Conservation (phyloP, 805 yeast genomes). For the Lipomyces yamadae region DNA sequence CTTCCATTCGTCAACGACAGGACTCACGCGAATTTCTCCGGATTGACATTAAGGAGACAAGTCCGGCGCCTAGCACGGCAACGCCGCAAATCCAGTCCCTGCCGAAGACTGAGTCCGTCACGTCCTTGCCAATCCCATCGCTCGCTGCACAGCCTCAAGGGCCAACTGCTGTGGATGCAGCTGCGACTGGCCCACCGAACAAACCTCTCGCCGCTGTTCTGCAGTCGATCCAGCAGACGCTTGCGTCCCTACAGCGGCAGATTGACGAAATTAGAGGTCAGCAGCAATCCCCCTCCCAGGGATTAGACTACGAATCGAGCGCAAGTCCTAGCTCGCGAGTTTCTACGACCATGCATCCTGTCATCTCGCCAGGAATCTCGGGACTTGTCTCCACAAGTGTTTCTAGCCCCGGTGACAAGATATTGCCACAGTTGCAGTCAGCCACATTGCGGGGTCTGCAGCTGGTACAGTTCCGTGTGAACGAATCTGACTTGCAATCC, state of each 20-base stretch:
- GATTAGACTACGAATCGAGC: not conserved
- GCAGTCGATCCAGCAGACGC: conserved; percentile 20
- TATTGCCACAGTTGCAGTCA: not conserved
- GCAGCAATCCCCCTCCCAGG: not conserved
- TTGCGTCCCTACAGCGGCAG: conserved; percentile 30
- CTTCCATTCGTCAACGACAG: conserved; percentile 3
- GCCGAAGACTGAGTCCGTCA: not conserved
- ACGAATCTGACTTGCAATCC: conserved; percentile 18
- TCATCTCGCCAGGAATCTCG: not conserved
- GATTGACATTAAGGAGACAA: not conserved
- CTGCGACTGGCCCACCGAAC: not conserved
- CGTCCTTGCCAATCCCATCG: not conserved
- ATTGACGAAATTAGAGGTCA: conserved; percentile 18
- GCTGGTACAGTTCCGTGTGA: not conserved
- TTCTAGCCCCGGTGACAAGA: not conserved
- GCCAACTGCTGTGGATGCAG: not conserved
- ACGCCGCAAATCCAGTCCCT: not conserved
- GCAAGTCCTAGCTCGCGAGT: not conserved
- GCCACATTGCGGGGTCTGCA: not conserved
- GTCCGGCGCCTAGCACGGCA: not conserved
- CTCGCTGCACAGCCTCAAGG: not conserved
- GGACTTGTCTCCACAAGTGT: not conserved
- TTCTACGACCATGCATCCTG: not conserved
- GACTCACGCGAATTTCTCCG: not conserved
- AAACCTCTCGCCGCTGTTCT: conserved; percentile 13